A percentile compares a stretch with the other conserved stretches of the same genome.
Conservation (phyloP, 345 rosid genomes). For the Sisymbrium irio region DNA sequence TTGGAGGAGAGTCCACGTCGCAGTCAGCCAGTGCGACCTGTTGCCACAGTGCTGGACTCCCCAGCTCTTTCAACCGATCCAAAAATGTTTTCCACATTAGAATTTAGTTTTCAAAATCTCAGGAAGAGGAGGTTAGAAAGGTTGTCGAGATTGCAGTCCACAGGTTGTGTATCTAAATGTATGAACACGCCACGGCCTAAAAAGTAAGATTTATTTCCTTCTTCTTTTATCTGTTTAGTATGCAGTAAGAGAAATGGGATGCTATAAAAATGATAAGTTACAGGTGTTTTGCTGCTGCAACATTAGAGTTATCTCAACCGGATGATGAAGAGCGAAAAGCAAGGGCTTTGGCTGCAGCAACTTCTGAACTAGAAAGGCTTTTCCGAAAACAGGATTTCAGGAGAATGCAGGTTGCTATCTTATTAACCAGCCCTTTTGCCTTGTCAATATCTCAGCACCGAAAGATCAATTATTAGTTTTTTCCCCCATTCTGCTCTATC, state of each 20-base stretch:
- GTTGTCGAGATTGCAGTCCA: constrained; percentile 47
- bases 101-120: constrained; percentile 72
- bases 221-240: background rate
- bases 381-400: constrained; percentile 85
- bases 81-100: constrained; percentile 55
- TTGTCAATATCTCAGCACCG: background rate
- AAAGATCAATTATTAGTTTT: background rate
- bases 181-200: constrained; percentile 46
- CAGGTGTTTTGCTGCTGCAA: constrained; percentile 83
- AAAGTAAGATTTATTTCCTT: constrained; percentile 23
- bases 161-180: constrained; percentile 36
- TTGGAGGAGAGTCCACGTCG: constrained; percentile 40
- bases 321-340: constrained; percentile 81
- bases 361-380: constrained; percentile 80
- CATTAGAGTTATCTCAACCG: constrained; percentile 76
- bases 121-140: constrained; percentile 60
- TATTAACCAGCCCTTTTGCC: background rate
- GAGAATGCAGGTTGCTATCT: constrained; percentile 74
- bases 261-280: constrained; percentile 23
- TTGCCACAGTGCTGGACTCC: constrained; percentile 42
- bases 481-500: background rate
- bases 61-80: constrained; percentile 48
- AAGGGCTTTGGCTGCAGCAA: constrained; percentile 82
- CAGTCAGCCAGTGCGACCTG: constrained; percentile 41
- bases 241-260: constrained; percentile 8